Base-by-base conservation (phyloP, 164 flowering plant species). In the Magnolia kwangsiensis region DNA sequence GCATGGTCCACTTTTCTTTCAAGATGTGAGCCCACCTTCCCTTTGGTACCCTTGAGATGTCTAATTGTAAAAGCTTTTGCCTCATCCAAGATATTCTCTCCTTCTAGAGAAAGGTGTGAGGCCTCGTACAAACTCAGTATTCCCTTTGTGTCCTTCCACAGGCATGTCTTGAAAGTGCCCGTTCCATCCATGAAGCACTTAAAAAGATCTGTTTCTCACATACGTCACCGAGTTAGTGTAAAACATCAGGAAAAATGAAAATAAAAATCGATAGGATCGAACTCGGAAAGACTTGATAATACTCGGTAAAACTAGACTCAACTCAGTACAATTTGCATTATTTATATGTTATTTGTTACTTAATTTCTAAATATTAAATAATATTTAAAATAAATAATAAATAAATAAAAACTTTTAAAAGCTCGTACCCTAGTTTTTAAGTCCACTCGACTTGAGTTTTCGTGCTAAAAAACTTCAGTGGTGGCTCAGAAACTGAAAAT, bases 81-180 rank as follows among this genome's bases (percentile, higher is more conserved):
- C 51, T 80, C 77, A 24, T 82, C 82, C 65, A 84, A 29, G 19
- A 77, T 68, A 4, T 21, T 58, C 73, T 87, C 88, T 13, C 81
- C 88, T 76, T 80, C 77, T 1, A 71, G 63, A 45, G 74, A 76
- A 19, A 87, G 61, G 79, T 80, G 67, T 1, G 88, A 82, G 69
- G 88, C 88, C 76, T 88, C 87, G 63, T 72, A 83, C 50, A 75
- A 85, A 82, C 81, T 82, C 81, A 85, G 27, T 71, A 84, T 7
- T 50, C 82, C 87, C 55, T 80, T 74, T 0, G 80, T 20, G 18
- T 82, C 79, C 3, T 9, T 5, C 16, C 64, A 37, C 6, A 80
- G 37, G 51, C 64, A 63, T 27, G 58, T 67, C 63, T 31, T 59
- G 77, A 82, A 84, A 31, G 51, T 23, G 10, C 83, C 83, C 24